Conservation (phyloP, 2,329 filamentous ascomycete genomes). For the Huntiella decipiens region DNA sequence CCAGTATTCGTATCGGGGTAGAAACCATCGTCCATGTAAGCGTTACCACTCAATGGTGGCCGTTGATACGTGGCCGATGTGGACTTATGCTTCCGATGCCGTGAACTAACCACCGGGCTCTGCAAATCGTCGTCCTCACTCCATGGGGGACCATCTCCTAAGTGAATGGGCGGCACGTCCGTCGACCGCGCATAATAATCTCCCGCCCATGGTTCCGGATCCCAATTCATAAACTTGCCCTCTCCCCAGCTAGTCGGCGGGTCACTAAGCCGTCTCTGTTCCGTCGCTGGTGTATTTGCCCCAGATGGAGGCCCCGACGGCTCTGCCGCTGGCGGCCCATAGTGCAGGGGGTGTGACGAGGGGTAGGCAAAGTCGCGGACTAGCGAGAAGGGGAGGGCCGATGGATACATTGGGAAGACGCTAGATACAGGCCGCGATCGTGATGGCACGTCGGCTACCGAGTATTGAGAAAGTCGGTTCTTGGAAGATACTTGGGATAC, state of each 20-base stretch:
- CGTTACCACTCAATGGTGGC: slow-evolving; percentile 30
- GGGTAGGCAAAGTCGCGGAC: slow-evolving; percentile 95
- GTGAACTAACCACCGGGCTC: slow-evolving; percentile 69
- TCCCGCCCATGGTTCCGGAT: slow-evolving; percentile 28
- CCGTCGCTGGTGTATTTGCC: slow-evolving; percentile 68
- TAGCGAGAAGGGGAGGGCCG: slow-evolving; percentile 68
- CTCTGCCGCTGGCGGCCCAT: slow-evolving; percentile 63
- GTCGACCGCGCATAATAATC: slow-evolving; percentile 40
- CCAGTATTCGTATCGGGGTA: slow-evolving; percentile 55
- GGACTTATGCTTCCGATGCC: slow-evolving; percentile 74
- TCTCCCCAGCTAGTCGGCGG: slow-evolving; percentile 55
- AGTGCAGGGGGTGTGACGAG: slow-evolving; percentile 66
- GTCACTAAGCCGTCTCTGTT: slow-evolving; percentile 66
- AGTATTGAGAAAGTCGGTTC: slow-evolving; percentile 71
- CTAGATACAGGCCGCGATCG: slow-evolving; percentile 67
- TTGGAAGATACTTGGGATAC: slow-evolving; percentile 55
- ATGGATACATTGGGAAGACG: slow-evolving; percentile 66
- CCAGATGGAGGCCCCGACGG: slow-evolving; percentile 51
- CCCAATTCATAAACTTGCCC: slow-evolving; percentile 37
- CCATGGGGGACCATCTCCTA: slow-evolving; percentile 77
- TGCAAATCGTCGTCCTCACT: slow-evolving; percentile 92
- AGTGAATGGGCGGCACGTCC: slow-evolving; percentile 64
- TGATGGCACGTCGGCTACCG: slow-evolving; percentile 45
- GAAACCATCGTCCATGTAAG: slow-evolving; percentile 44
- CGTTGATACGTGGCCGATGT: slow-evolving; percentile 29